Evolutionary conservation across 768 basidiomycete species (phyloP).

Genomic region (Leccinum boreale): DNA sequence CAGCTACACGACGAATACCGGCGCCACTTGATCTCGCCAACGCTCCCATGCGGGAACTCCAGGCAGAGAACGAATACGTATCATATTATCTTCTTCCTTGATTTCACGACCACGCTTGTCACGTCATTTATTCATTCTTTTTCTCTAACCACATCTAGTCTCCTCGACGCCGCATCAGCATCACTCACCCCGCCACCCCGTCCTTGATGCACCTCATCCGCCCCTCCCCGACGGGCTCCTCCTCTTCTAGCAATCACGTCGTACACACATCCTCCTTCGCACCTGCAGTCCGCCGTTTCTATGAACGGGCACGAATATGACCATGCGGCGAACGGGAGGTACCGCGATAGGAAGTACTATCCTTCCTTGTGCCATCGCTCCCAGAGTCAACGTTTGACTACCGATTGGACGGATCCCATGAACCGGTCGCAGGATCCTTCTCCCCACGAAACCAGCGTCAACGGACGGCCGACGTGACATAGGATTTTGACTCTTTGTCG

Average conservation of each 20-base stretch:
- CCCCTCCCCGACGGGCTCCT: slow-evolving; percentile 24
- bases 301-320: slow-evolving; percentile 24
- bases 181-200: slow-evolving; percentile 30
- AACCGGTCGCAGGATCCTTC: slow-evolving; percentile 17
- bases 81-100: background rate
- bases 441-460: slow-evolving; percentile 20
- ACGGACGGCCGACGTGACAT: slow-evolving; percentile 23
- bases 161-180: slow-evolving; percentile 32
- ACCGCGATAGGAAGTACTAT: slow-evolving; percentile 25
- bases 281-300: slow-evolving; percentile 9
- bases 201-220: slow-evolving; percentile 29
- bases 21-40: slow-evolving; percentile 29
- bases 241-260: slow-evolving; percentile 17
- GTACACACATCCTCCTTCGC: slow-evolving; percentile 10
- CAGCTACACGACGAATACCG: slow-evolving; percentile 24
- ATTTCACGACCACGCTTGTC: background rate
- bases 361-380: no score
- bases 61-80: slow-evolving; percentile 32
- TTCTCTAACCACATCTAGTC: slow-evolving; percentile 9
- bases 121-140: background rate
- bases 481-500: background rate
- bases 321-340: slow-evolving; percentile 22
- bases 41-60: slow-evolving; percentile 27
- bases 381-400: no score
- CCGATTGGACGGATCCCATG: slow-evolving; percentile 8